Evolutionary conservation across 495 filamentous ascomycete genomes (phyloP), one percentile per base, ranked within the genome.

Genomic region (Talaromyces stipitatus): DNA sequence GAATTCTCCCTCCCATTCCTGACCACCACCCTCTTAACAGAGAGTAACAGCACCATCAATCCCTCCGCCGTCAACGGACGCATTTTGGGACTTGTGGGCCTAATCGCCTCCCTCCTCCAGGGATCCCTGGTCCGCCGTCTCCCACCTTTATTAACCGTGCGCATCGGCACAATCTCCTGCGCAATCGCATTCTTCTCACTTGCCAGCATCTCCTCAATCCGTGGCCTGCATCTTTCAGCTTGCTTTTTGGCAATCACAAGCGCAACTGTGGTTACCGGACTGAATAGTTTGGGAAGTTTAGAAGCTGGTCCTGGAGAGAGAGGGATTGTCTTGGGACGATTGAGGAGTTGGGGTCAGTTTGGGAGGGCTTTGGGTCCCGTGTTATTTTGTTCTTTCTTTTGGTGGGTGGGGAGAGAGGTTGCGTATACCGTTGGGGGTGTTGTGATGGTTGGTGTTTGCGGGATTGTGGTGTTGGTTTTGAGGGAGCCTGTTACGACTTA

Each of bases 1-100:
- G 94, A 99, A 63, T 97, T 96, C 61, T 76, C 75, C 36, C 84
- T 99, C 0, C 91, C 94, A 0, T 99, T 99, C 73, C 89, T 97
- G 81, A 97, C 95, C 0, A 94, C 91, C 61, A 92, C 96, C 56
- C 79, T 97, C 32, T 23, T 51, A 26, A 26, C 33, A 3, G 97
- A 96, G 69, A 79, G 78, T 4, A 90, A 88, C 64, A 81, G 57
- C 12, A 66, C 59, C 5, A 61, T 64, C 36, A 73, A 68, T 50
- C 75, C 82, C n/a, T 86, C 90, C 4, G 78, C 81, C 2, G 78
- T 88, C 14, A 92, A 90, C 60, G 94, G 94, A 6, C 82, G 84
- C n/a, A 83, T 99, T 2, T 84, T 99, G 0, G 95, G 92, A 4
- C 89, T 89, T 69, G 89, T 99, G 67, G 94, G 94, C 9, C 79